phyloP scores from a whole-genome alignment of 108 stramenopile species.

The Pseudonitzschia multiseries region DNA sequence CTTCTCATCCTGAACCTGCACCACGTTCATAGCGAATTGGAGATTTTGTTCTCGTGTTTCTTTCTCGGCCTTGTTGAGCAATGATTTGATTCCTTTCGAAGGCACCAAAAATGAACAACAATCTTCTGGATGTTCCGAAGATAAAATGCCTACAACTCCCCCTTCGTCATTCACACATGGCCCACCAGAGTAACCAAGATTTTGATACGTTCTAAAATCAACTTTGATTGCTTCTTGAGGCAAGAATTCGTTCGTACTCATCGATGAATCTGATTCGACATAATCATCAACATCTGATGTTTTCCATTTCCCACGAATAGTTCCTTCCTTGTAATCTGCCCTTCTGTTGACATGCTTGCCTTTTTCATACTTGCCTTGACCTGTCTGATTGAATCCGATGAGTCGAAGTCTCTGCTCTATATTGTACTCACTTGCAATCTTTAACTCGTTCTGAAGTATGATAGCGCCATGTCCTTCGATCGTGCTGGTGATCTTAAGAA shows the following conservation, averaged over 20 bases:
- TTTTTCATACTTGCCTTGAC: constrained; percentile 62
- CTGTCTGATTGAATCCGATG: constrained; percentile 80
- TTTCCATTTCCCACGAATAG: constrained; percentile 52
- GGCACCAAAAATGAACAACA: too few species aligned
- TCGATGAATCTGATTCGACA: constrained; percentile 33
- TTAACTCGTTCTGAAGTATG: constrained; percentile 55
- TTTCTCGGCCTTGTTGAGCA: too few species aligned
- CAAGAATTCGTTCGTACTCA: constrained; percentile 23
- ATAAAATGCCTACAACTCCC: constrained; percentile 75
- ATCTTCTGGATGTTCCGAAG: constrained; percentile 17
- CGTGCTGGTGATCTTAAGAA: constrained; percentile 62
- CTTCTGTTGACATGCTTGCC: constrained; percentile 63
- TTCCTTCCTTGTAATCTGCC: constrained; percentile 72
- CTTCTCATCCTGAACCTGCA: too few species aligned
- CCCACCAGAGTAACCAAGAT: constrained; percentile 73
- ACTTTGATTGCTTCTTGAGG: constrained; percentile 75
- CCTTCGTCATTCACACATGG: constrained; percentile 81
- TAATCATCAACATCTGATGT: constrained; percentile 43
- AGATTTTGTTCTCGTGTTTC: too few species aligned
- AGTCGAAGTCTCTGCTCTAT: constrained; percentile 70
- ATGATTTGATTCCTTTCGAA: too few species aligned
- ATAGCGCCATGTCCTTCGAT: constrained; percentile 56
- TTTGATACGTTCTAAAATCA: constrained; percentile 57
- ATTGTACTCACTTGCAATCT: constrained; percentile 56
- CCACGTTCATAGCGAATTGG: too few species aligned